Evolutionary conservation across 257 asterid genomes (phyloP).

Genomic region (Haberlea rhodopensis): DNA sequence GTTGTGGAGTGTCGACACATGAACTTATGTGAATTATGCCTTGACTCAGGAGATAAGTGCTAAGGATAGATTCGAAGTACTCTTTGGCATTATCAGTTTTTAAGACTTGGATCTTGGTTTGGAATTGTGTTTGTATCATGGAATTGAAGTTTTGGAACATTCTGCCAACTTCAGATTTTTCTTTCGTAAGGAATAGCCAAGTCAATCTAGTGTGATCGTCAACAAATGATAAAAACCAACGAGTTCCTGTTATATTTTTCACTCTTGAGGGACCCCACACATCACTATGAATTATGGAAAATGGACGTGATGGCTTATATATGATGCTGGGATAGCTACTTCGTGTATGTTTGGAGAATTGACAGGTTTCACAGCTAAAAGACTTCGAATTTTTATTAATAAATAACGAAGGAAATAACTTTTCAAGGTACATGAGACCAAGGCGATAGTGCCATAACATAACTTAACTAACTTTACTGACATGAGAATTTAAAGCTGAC

Average conservation of each 20-base stretch:
- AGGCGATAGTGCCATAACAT: neutral
- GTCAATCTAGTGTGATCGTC: neutral
- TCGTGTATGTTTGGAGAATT: neutral
- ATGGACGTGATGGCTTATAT: neutral
- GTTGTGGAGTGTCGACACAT: neutral
- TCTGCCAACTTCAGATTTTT: neutral
- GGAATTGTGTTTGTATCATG: neutral
- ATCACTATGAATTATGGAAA: neutral
- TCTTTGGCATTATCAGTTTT: conserved; percentile 1
- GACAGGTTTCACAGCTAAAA: conserved; percentile 1
- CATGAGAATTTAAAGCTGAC: no score
- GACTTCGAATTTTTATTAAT: neutral
- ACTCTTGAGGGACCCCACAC: neutral
- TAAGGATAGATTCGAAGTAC: neutral
- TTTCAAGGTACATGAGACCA: neutral
- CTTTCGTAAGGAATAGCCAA: conserved; percentile 16
- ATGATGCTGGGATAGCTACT: neutral
- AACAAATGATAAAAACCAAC: conserved; percentile 9
- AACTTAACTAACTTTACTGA: neutral
- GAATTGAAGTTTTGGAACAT: neutral
- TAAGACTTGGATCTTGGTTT: neutral
- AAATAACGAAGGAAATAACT: neutral
- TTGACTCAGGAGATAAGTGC: neutral
- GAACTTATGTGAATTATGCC: neutral
- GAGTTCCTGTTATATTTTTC: neutral